phyloP scores from a whole-genome alignment of 2,329 filamentous ascomycete genomes.

The Epichloe typhina region DNA sequence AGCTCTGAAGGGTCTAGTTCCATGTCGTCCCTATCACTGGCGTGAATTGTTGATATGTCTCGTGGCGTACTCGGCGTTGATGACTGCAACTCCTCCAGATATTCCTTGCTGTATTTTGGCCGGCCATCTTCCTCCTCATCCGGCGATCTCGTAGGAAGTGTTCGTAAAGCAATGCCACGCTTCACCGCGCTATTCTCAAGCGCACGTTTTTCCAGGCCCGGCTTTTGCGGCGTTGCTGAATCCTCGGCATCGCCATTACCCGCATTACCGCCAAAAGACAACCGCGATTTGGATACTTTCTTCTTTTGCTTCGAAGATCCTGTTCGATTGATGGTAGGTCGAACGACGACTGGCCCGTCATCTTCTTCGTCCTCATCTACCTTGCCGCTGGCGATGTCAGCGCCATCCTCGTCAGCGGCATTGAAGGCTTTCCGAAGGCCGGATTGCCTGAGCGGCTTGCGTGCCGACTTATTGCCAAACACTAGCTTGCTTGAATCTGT shows the following conservation, averaged over 20 bases:
- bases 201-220: slow-evolving; percentile 48
- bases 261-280: slow-evolving; percentile 61
- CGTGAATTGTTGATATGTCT: slow-evolving; percentile 34
- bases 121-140: slow-evolving; percentile 50
- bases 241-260: slow-evolving; percentile 32
- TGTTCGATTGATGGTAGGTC: slow-evolving; percentile 33
- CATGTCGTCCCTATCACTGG: slow-evolving; percentile 37
- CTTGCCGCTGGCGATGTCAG: slow-evolving; percentile 10
- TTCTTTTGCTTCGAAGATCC: slow-evolving; percentile 52
- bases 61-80: slow-evolving; percentile 76
- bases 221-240: slow-evolving; percentile 51
- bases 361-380: slow-evolving; percentile 28
- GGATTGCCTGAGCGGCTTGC: slow-evolving; percentile 45
- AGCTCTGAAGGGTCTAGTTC: slow-evolving; percentile 46
- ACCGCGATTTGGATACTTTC: slow-evolving; percentile 39
- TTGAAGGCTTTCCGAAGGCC: slow-evolving; percentile 43
- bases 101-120: slow-evolving; percentile 75
- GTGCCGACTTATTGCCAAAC: slow-evolving; percentile 30
- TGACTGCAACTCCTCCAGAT: slow-evolving; percentile 71
- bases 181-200: slow-evolving; percentile 53
- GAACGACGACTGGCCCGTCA: slow-evolving; percentile 34
- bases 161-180: slow-evolving; percentile 32
- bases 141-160: slow-evolving; percentile 38
- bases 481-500: slow-evolving; percentile 23
- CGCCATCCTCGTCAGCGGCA: slow-evolving; percentile 25